These are phyloP conservation scores for Paxillus involutus DNA, from an alignment of 768 basidiomycete species.

Conservation along the genomic window DNA sequence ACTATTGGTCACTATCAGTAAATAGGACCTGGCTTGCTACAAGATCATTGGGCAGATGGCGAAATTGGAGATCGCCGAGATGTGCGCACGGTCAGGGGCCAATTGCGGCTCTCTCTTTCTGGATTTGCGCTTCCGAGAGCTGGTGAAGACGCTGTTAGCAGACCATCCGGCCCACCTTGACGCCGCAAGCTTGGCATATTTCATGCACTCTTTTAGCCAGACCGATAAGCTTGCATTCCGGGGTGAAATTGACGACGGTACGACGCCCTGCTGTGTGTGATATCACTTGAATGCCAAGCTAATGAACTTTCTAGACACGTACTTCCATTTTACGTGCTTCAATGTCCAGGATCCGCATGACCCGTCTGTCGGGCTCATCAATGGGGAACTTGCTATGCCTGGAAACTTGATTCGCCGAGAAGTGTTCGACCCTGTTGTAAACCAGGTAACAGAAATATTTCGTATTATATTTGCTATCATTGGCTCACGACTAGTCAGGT, in stretches of 20 bases:
- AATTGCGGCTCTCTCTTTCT: slow-evolving; percentile 88
- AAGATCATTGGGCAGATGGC: slow-evolving; percentile 81
- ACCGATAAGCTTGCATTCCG: slow-evolving; percentile 80
- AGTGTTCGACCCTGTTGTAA: slow-evolving; percentile 87
- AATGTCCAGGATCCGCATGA: slow-evolving; percentile 85
- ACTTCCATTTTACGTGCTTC: slow-evolving; percentile 90
- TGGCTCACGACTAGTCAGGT: slow-evolving; percentile 47
- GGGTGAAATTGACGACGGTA: slow-evolving; percentile 77
- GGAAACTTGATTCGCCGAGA: slow-evolving; percentile 76
- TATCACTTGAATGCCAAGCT: slow-evolving; percentile 5
- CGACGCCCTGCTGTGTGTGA: slow-evolving; percentile 13
- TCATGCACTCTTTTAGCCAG: slow-evolving; percentile 88
- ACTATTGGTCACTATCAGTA: slow-evolving; percentile 6
- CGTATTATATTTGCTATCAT: slow-evolving; percentile 2
- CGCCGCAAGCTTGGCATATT: slow-evolving; percentile 77
- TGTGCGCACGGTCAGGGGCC: slow-evolving; percentile 83
- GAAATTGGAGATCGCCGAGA: slow-evolving; percentile 88
- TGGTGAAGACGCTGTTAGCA: slow-evolving; percentile 73
- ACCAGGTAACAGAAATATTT: slow-evolving; percentile 49
- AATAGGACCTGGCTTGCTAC: slow-evolving; percentile 51
- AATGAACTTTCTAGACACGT: slow-evolving; percentile 51
- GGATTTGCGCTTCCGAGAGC: slow-evolving; percentile 81
- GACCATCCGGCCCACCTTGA: slow-evolving; percentile 88
- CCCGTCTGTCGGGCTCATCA: slow-evolving; percentile 72
- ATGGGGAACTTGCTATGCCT: slow-evolving; percentile 83